A percentile compares a stretch with the other conserved stretches of the same genome.
phyloP scores from a whole-genome alignment of 2,329 filamentous ascomycete species.

The Alternaria metachromatica region DNA sequence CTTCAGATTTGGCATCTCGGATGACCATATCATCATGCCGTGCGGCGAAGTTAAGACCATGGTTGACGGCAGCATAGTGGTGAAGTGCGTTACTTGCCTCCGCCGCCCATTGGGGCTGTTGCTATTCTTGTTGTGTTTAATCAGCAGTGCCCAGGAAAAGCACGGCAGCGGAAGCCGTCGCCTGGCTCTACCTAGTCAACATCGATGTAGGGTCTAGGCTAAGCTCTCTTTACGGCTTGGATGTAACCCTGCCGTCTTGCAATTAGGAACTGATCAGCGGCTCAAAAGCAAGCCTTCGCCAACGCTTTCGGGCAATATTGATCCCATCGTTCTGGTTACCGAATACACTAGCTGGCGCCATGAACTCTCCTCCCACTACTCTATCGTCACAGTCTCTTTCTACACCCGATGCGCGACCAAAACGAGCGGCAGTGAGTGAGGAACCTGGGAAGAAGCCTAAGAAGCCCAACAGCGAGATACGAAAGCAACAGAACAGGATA shows the following conservation, averaged over 20 bases:
- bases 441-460: constrained; percentile 34
- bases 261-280: constrained; percentile 17
- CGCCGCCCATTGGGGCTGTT: constrained; percentile 14
- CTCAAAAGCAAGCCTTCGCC: constrained; percentile 26
- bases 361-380: constrained; percentile 18
- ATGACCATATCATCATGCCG: constrained; percentile 13
- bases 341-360: constrained; percentile 28
- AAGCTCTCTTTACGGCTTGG: constrained; percentile 14
- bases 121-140: constrained; percentile 39
- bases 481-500: constrained; percentile 48
- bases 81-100: constrained; percentile 22
- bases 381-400: constrained; percentile 14
- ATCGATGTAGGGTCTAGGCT: constrained; percentile 16
- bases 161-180: constrained; percentile 17
- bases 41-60: constrained; percentile 30
- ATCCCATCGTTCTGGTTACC: constrained; percentile 10
- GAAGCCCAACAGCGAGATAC: constrained; percentile 46
- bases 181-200: constrained; percentile 23
- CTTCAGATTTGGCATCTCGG: constrained; percentile 8
- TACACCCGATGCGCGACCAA: constrained; percentile 17
- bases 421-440: constrained; percentile 4
- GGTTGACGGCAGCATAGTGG: constrained; percentile 20
- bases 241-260: constrained; percentile 27
- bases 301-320: constrained; percentile 13
- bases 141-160: constrained; percentile 36